Evolutionary conservation across 306 rosid species (phyloP).

Genomic region (Purshia tridentata): DNA sequence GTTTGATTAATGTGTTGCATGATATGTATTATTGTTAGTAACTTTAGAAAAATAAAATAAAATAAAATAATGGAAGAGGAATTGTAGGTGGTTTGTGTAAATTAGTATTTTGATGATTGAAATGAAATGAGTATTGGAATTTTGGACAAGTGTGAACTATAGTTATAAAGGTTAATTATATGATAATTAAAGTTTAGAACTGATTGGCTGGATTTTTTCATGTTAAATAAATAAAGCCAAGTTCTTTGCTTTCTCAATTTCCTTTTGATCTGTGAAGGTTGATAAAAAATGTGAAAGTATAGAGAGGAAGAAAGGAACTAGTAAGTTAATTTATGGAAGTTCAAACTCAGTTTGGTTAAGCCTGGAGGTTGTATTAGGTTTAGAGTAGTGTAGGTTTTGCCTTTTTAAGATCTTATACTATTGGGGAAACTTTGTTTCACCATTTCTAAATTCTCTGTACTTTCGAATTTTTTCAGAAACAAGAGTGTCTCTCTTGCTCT

Average conservation of each 20-base stretch:
- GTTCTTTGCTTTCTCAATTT: not conserved
- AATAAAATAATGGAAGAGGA: not conserved
- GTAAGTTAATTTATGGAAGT: not conserved
- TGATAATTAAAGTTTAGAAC: not conserved
- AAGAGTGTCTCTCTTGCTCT: not conserved
- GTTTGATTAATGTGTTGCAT: not conserved
- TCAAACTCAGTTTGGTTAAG: not conserved
- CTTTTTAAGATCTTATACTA: not conserved
- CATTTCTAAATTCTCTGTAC: not conserved
- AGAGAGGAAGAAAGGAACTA: not conserved
- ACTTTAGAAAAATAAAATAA: not conserved
- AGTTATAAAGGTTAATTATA: not conserved
- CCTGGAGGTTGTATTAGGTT: not conserved
- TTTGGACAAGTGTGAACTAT: not conserved
- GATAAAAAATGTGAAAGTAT: not conserved
- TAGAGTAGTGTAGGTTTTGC: not conserved
- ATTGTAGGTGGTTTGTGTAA: conserved; percentile 2
- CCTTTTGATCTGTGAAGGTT: not conserved
- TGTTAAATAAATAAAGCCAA: not conserved
- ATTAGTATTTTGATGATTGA: not conserved
- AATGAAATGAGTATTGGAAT: not conserved
- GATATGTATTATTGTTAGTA: not conserved
- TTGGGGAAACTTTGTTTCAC: not conserved
- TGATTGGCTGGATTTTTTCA: not conserved
- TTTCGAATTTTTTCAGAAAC: not conserved